Conservation (phyloP, 495 filamentous ascomycete genomes). For the Annulohypoxylon maeteangense region DNA sequence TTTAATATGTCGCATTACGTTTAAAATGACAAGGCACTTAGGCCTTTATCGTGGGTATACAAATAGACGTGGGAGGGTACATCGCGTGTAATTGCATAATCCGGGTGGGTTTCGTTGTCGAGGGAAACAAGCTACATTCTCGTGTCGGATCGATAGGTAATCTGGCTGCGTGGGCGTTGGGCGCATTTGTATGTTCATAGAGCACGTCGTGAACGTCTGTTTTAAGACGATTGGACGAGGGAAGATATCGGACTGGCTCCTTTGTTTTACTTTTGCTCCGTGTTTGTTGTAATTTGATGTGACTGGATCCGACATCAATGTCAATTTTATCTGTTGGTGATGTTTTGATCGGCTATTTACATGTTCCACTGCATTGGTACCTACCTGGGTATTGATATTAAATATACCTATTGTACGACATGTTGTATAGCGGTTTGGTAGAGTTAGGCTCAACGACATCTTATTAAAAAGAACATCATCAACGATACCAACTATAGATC, state of each 20-base stretch:
- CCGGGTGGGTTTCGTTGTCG: background rate
- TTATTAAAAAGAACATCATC: background rate
- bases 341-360: background rate
- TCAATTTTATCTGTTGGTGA: background rate
- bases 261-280: constrained; percentile 23
- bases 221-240: background rate
- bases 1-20: background rate
- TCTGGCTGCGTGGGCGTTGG: constrained; percentile 33
- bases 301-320: background rate
- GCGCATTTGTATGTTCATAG: constrained; percentile 25
- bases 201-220: background rate
- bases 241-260: constrained; percentile 43
- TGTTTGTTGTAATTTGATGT: background rate
- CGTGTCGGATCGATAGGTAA: background rate
- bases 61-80: background rate
- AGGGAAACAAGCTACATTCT: background rate
- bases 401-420: background rate
- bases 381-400: constrained; percentile 3
- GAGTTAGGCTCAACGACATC: background rate
- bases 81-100: constrained; percentile 30
- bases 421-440: background rate
- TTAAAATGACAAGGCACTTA: background rate
- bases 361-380: background rate
- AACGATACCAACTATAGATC: background rate
- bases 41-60: background rate